Conservation (phyloP, 2,329 filamentous ascomycete genomes). For the Fusarium pininemorale region DNA sequence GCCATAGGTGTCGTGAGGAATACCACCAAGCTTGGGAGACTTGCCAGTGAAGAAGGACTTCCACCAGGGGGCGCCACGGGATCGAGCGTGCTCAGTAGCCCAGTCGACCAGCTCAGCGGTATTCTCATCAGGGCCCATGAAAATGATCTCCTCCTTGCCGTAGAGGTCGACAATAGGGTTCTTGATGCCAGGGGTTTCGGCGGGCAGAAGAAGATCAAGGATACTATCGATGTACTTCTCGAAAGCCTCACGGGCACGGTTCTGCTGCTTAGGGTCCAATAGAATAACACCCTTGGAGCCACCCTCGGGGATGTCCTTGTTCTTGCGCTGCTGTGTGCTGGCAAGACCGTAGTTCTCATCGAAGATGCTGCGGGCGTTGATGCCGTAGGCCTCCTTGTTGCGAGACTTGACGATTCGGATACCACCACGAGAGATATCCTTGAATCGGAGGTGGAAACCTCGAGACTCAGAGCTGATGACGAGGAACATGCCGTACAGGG, state of each 20-base stretch:
- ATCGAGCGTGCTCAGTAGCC: slow-evolving; percentile 94
- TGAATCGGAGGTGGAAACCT: slow-evolving; percentile 96
- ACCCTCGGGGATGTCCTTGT: slow-evolving; percentile 99
- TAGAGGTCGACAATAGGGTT: slow-evolving; percentile 97
- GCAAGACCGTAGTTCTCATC: slow-evolving; percentile 99
- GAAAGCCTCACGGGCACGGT: slow-evolving; percentile 90
- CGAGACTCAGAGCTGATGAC: slow-evolving; percentile 97
- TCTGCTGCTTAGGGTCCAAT: slow-evolving; percentile 91
- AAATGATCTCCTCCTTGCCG: slow-evolving; percentile 94
- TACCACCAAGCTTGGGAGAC: slow-evolving; percentile 93
- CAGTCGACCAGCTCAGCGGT: slow-evolving; percentile 96
- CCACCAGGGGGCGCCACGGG: slow-evolving; percentile 94
- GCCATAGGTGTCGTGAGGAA: slow-evolving; percentile 94
- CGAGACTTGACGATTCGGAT: slow-evolving; percentile 99
- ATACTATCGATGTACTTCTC: slow-evolving; percentile 99
- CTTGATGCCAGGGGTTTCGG: slow-evolving; percentile 95
- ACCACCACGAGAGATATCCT: slow-evolving; percentile 94
- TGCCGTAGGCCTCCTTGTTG: slow-evolving; percentile 93
- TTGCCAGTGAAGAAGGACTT: slow-evolving; percentile 99
- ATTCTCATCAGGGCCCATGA: slow-evolving; percentile 99
- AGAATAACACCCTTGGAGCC: slow-evolving; percentile 98
- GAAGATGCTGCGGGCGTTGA: slow-evolving; percentile 95
- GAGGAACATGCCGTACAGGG: slow-evolving; percentile 97
- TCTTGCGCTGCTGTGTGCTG: slow-evolving; percentile 99
- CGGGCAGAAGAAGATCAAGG: slow-evolving; percentile 89